Evolutionary conservation across 495 filamentous ascomycete genomes (phyloP), one percentile per base, ranked within the genome.

Genomic region (Gamarada debralockiae): DNA sequence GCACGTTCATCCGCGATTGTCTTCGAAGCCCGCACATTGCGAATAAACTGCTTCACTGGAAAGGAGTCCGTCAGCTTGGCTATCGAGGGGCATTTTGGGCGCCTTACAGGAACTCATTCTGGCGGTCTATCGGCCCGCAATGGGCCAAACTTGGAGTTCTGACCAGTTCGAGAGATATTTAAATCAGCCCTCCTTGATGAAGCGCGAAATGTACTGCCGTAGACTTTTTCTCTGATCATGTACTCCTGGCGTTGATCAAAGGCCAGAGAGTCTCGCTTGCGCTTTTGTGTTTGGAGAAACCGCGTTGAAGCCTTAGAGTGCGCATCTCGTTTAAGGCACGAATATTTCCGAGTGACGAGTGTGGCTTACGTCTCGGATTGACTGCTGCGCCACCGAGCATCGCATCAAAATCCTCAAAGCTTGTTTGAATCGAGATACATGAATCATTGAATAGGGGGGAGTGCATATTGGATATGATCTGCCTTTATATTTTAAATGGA

Each of bases 21-120:
- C 79, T 98, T 98, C 47, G 93, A 89, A 39, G 92, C 92, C 64
- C 93, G 89, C 59, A 98, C 93, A 75, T 96, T 96, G 66, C 93
- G 90, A 72, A 98, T 98, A 74, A 98, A 98, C 77, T 97, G 92
- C 74, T 98, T 98, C 68, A 98, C 92, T 97, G 62, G 29, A 60
- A 41, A 20, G 10, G 24, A 23, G 53, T 71, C 50, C 68, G 61
- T 50, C 13, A 14, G n/a, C n/a, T n/a, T 17, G 21, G 31, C 18
- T 51, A 6, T 22, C 18, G 22, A 48, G 48, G 52, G 52, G 34
- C 22, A 56, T 51, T 64, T 60, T 62, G 43, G 62, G 63, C 56
- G 52, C 75, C 80, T 68, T 70, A 86, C 84, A 74, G 68, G 84
- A 86, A 69, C 80, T 79, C 84, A 87, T 87, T 63, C 67, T 72